A percentile compares a stretch with the other conserved stretches of the same genome.
Conservation (phyloP, 371 early-diverging fungal genomes). For the Mucor circinelloides region DNA sequence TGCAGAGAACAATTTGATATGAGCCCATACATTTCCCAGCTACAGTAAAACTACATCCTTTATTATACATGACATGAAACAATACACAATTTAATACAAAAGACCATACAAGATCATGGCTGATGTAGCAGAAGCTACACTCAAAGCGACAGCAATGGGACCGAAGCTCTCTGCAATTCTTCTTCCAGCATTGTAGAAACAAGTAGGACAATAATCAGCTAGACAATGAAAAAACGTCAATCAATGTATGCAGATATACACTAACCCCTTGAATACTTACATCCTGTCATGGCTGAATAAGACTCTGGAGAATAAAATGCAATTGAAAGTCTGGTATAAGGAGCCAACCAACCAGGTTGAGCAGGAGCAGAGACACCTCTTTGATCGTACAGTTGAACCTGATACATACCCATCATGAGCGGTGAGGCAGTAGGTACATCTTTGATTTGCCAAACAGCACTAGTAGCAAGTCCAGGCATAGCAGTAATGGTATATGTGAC, state of each 20-base stretch:
- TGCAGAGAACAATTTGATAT: too few species aligned
- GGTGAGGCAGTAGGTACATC: constrained; percentile 45
- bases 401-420: constrained; percentile 48
- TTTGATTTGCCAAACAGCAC: constrained; percentile 47
- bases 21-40: too few species aligned
- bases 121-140: constrained; percentile 42
- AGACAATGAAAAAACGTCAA: not conserved
- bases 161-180: constrained; percentile 28
- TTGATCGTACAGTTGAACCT: constrained; percentile 51
- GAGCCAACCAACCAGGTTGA: constrained; percentile 44
- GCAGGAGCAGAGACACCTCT: constrained; percentile 38
- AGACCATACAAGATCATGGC: constrained; percentile 38
- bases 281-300: constrained; percentile 27
- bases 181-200: constrained; percentile 44
- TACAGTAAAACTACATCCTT: not conserved
- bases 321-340: constrained; percentile 37
- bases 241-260: not conserved
- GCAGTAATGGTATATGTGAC: constrained; percentile 46
- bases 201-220: constrained; percentile 46
- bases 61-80: not conserved
- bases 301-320: constrained; percentile 47
- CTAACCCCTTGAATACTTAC: constrained; percentile 18
- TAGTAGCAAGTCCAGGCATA: constrained; percentile 40
- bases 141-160: constrained; percentile 35
- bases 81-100: constrained; percentile 6